These are phyloP conservation scores for Kockiozyma suomiensis DNA, from an alignment of 805 yeast species.

Conservation along the genomic window DNA sequence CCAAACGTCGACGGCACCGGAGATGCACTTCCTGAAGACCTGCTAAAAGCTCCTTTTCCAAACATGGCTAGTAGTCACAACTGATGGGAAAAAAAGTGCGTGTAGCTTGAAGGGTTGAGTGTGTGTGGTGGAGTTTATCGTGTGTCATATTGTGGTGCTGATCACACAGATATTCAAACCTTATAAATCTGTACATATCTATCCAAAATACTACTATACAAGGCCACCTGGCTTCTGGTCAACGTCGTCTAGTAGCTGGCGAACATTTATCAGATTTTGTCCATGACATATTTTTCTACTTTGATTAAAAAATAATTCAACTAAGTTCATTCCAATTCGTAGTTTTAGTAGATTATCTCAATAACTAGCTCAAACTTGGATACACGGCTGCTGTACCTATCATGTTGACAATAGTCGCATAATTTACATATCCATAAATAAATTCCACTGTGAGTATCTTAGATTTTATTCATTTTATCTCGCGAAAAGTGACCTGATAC, in stretches of 20 bases:
- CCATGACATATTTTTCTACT: too few species aligned
- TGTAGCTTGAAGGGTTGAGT: neutral
- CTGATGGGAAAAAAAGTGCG: neutral
- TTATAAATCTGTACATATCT: neutral
- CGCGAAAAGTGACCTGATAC: neutral
- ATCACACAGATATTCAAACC: neutral
- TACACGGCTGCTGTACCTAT: too few species aligned
- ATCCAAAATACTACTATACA: neutral
- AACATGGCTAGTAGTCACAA: conserved; percentile 7
- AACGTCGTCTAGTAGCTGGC: neutral
- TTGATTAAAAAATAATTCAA: too few species aligned
- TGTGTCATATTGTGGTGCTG: neutral
- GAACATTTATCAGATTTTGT: too few species aligned
- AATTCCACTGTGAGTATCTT: too few species aligned
- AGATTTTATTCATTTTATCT: neutral
- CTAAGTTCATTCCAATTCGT: too few species aligned
- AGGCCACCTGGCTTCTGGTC: neutral
- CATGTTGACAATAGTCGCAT: too few species aligned
- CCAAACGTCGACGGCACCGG: conserved; percentile 13
- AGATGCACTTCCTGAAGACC: neutral
- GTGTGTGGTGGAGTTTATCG: neutral
- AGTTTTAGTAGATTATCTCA: too few species aligned
- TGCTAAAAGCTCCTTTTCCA: conserved; percentile 4
- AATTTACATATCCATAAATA: too few species aligned
- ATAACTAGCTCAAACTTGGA: neutral